Conservation (phyloP, 768 basidiomycete species). For the Mycena venus region DNA sequence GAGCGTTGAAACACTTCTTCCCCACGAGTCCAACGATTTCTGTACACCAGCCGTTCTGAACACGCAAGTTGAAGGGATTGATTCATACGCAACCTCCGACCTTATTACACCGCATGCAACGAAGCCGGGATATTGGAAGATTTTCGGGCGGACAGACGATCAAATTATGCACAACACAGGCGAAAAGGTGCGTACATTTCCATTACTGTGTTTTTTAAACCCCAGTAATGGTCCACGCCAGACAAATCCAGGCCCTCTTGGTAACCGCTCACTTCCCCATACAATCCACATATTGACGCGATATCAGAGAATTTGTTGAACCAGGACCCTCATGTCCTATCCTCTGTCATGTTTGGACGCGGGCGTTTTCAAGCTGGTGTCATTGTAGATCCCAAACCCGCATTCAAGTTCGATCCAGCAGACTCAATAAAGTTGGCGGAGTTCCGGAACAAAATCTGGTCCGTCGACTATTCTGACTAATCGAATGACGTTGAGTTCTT, state of each 20-base stretch:
- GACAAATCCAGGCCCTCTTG: constrained; percentile 23
- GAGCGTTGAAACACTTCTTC: background rate
- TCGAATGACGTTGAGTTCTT: background rate
- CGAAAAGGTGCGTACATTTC: constrained; percentile 18
- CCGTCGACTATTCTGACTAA: background rate
- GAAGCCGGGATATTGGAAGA: constrained; percentile 51
- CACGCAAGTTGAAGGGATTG: constrained; percentile 47
- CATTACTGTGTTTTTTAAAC: background rate
- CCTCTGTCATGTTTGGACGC: constrained; percentile 55
- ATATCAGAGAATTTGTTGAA: constrained; percentile 45
- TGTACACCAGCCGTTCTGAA: constrained; percentile 47
- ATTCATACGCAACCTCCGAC: constrained; percentile 59
- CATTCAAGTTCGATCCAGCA: constrained; percentile 45
- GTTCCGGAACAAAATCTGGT: constrained; percentile 54
- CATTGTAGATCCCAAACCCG: constrained; percentile 51
- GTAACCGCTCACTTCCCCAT: background rate
- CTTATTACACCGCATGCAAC: constrained; percentile 59
- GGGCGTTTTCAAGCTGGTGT: constrained; percentile 56
- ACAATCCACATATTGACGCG: background rate
- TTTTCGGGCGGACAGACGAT: constrained; percentile 55
- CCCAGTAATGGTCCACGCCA: background rate
- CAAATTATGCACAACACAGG: constrained; percentile 42
- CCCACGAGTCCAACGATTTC: constrained; percentile 33
- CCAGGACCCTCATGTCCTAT: constrained; percentile 47
- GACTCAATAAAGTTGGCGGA: constrained; percentile 43